Conservation (phyloP, 306 rosid species). For the Mucuna pruriens region DNA sequence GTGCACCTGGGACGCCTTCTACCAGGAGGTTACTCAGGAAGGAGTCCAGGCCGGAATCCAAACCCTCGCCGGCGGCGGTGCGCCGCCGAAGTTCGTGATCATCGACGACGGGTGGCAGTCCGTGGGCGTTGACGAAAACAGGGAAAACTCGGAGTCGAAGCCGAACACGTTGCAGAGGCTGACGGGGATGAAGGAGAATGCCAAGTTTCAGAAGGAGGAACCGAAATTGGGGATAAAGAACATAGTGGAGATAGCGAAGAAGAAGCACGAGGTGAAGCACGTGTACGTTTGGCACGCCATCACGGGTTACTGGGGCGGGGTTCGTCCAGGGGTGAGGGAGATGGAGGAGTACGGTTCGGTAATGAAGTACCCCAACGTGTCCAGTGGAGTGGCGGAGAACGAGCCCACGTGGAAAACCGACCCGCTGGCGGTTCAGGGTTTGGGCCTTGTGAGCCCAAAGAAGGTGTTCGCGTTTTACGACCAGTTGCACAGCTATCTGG, state of each 20-base stretch:
- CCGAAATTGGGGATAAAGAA: constrained; percentile 62
- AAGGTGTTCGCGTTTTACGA: constrained; percentile 69
- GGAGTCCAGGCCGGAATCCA: constrained; percentile 75
- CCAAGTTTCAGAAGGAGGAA: constrained; percentile 67
- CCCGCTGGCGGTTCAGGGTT: constrained; percentile 59
- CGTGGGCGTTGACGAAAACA: constrained; percentile 48
- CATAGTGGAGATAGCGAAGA: constrained; percentile 66
- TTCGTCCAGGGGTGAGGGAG: constrained; percentile 69
- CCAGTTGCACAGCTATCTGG: constrained; percentile 72
- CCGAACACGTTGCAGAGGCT: constrained; percentile 56
- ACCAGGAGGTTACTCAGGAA: constrained; percentile 83
- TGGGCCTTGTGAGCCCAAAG: constrained; percentile 77
- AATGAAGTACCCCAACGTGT: constrained; percentile 60
- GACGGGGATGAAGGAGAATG: constrained; percentile 73
- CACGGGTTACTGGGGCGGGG: constrained; percentile 97
- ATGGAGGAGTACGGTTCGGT: constrained; percentile 66
- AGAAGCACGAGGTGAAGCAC: constrained; percentile 62
- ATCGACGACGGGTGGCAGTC: constrained; percentile 97
- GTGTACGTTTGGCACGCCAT: constrained; percentile 98
- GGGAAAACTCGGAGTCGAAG: neutral
- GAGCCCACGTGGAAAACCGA: constrained; percentile 86
- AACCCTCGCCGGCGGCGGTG: constrained; percentile 64
- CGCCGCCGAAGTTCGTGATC: constrained; percentile 85
- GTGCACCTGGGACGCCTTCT: constrained; percentile 98
- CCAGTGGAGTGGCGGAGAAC: constrained; percentile 68